These are phyloP conservation scores for Mucor indicus DNA, from an alignment of 371 early-diverging fungal genomes.

Conservation along the genomic window DNA sequence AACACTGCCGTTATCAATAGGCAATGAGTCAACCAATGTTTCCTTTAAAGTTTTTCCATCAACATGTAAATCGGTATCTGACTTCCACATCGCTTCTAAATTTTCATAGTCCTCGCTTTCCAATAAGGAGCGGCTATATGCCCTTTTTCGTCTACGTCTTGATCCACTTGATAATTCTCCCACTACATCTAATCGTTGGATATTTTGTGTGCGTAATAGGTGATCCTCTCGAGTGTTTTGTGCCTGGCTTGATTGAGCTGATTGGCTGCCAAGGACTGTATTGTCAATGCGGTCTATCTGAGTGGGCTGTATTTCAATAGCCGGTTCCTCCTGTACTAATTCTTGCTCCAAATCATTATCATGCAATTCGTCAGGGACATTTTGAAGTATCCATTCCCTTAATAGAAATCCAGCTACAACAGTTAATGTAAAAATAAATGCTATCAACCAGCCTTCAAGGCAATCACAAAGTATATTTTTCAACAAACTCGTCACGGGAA, in stretches of 20 bases:
- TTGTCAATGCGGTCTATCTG: too few relatives aligned
- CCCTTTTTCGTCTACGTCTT: neutral
- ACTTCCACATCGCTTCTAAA: conserved; percentile 10
- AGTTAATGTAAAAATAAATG: conserved; percentile 64
- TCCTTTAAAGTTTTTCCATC: too few relatives aligned
- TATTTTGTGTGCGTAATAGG: too few relatives aligned
- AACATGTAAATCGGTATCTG: too few relatives aligned
- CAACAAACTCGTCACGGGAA: neutral
- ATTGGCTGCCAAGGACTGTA: too few relatives aligned
- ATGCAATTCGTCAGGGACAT: conserved; percentile 44
- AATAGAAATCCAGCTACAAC: conserved; percentile 75
- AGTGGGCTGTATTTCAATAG: neutral
- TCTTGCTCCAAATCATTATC: conserved; percentile 5
- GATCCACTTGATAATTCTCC: too few relatives aligned
- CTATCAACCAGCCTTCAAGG: conserved; percentile 82
- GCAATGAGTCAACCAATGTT: too few relatives aligned
- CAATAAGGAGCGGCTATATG: too few relatives aligned
- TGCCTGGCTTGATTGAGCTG: too few relatives aligned
- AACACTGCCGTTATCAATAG: too few relatives aligned
- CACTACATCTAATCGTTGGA: too few relatives aligned
- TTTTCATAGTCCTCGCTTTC: conserved; percentile 16
- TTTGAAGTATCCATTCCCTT: conserved; percentile 83
- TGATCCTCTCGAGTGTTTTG: too few relatives aligned
- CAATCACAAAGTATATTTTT: conserved; percentile 70
- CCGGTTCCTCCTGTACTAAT: conserved; percentile 42